Evolutionary conservation across 2,329 filamentous ascomycete genomes (phyloP), one percentile per base, ranked within the genome.

Genomic region (Fusarium buxicola): DNA sequence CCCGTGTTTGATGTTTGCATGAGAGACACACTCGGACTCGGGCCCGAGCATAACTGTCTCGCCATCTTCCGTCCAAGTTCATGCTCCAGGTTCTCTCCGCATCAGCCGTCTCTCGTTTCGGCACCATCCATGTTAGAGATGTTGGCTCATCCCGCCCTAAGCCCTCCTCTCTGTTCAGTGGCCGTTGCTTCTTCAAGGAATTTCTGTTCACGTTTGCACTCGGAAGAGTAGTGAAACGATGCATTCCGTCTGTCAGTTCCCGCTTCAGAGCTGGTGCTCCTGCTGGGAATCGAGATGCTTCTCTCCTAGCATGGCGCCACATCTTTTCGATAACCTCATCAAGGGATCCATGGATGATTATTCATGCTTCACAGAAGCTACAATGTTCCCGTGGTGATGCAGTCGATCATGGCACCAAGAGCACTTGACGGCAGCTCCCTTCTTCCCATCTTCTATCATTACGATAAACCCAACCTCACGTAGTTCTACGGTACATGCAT

Each of bases 1-100:
- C 41, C 32, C 34, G n/a, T 45, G 53, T 59, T 63, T 63, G 36
- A 38, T 49, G 46, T 58, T 32, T 62, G 46, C 45, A 13, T 62
- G 41, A 58, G 52, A 58, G 47, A 63, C 32, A 57, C 49, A 44
- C 36, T 54, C 30, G 18, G 45, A n/a, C n/a, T n/a, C n/a, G n/a
- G n/a, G 36, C n/a, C 57, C 43, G 9, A 54, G 57, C 52, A 65
- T 46, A 39, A 38, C 4, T 49, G 48, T 24, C 21, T 55, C 35
- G 41, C 45, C 45, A 48, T 48, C 32, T 31, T 38, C 15, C 32
- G 10, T 48, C 24, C 24, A 16, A 21, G 12, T 28, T 48, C 15
- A 48, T 48, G 45, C 45, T 48, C 16, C 32, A 28, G 24, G 7
- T 16, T 8, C 44, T 47, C 45, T 38, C 45, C 45, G 34, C 25